Conservation (phyloP, 2,329 filamentous ascomycete genomes). For the Penicillium frequentans region DNA sequence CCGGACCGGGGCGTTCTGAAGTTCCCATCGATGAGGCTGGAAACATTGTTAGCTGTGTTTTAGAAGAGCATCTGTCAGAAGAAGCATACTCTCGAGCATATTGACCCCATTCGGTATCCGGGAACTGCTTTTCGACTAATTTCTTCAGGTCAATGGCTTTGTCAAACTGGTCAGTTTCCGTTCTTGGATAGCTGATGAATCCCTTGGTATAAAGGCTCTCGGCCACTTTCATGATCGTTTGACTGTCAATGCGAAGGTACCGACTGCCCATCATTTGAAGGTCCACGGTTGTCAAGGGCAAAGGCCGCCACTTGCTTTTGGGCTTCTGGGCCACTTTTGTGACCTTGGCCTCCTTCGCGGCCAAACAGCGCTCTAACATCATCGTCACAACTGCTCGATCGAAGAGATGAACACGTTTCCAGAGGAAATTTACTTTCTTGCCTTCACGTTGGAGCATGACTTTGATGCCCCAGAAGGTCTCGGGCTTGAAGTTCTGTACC, state of each 20-base stretch:
- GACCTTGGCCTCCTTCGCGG: conserved; percentile 74
- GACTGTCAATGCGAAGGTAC: conserved; percentile 86
- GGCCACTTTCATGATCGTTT: conserved; percentile 82
- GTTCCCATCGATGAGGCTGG: conserved; percentile 66
- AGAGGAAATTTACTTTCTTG: conserved; percentile 79
- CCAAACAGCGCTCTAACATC: conserved; percentile 81
- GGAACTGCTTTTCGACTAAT: conserved; percentile 80
- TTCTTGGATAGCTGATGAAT: conserved; percentile 96
- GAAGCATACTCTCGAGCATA: conserved; percentile 66
- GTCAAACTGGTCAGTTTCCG: conserved; percentile 95
- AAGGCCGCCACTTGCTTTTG: conserved; percentile 88
- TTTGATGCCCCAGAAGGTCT: conserved; percentile 90
- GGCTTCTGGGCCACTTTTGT: conserved; percentile 86
- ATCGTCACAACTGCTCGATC: conserved; percentile 79
- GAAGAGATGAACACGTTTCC: conserved; percentile 80
- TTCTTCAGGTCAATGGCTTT: conserved; percentile 78
- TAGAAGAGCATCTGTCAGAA: neutral
- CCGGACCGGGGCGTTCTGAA: conserved; percentile 83
- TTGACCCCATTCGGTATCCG: conserved; percentile 72
- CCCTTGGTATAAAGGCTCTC: conserved; percentile 89
- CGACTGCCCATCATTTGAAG: conserved; percentile 92
- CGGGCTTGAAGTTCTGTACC: conserved; percentile 89
- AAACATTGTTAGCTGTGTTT: neutral
- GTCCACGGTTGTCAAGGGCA: conserved; percentile 93
- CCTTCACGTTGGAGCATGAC: conserved; percentile 74